Percentiles rank a stretch among this genome's conserved stretches.
phyloP scores from a whole-genome alignment of 768 basidiomycete species.

The Kwoniella botswanensis region DNA sequence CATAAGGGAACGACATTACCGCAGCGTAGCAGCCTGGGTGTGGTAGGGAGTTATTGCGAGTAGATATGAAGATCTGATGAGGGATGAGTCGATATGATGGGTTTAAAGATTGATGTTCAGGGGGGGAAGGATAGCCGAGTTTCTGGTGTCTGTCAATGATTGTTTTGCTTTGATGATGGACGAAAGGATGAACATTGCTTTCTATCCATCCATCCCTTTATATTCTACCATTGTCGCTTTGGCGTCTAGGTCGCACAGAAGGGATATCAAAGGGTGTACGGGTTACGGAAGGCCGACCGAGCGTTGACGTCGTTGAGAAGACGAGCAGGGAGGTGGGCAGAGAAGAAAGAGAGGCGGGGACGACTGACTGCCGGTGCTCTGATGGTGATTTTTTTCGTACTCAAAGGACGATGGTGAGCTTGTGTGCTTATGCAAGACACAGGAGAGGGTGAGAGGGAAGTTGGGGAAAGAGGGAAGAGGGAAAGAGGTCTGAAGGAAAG shows the following conservation, averaged over 20 bases:
- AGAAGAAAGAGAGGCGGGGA: neutral
- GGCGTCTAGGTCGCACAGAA: too few species aligned
- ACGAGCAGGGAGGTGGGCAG: neutral
- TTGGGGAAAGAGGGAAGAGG: neutral
- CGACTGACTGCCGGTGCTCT: too few species aligned
- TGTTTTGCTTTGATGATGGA: neutral
- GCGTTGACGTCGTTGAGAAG: neutral
- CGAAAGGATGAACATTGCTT: constrained; percentile 1
- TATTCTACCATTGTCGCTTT: neutral
- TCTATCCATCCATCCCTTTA: neutral
- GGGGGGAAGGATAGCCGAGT: constrained; percentile 1
- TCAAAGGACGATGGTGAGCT: neutral
- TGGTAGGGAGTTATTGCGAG: neutral
- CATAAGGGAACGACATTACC: neutral
- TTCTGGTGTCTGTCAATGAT: neutral
- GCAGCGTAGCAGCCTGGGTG: neutral
- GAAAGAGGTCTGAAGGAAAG: neutral
- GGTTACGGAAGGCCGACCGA: neutral
- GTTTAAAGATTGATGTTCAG: neutral
- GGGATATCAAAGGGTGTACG: neutral
- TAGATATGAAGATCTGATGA: neutral
- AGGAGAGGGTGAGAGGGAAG: neutral
- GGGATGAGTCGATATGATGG: neutral
- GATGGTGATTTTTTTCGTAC: neutral
- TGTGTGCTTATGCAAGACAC: neutral